Percentiles rank a stretch among this genome's conserved stretches.
phyloP scores from a whole-genome alignment of 2,329 filamentous ascomycete species.

The Talaromyces sp. region DNA sequence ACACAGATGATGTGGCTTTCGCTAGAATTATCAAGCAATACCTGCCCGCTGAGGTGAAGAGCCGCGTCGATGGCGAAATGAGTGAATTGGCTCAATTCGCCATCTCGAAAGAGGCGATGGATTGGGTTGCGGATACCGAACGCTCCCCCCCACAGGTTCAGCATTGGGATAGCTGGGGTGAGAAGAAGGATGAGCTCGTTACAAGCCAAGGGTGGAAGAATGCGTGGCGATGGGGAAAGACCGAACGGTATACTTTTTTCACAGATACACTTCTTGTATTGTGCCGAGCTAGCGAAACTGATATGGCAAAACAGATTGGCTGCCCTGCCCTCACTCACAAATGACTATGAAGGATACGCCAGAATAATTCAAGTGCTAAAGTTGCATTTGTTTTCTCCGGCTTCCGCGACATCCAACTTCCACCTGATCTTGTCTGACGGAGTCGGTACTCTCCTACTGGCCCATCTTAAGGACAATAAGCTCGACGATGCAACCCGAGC shows the following conservation, averaged over 20 bases:
- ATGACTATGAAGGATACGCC: background rate
- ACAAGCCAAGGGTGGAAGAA: constrained; percentile 63
- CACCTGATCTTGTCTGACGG: constrained; percentile 9
- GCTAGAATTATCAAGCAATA: background rate
- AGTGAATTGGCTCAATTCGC: background rate
- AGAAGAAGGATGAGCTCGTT: constrained; percentile 57
- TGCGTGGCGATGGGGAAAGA: constrained; percentile 33
- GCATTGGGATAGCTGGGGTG: constrained; percentile 61
- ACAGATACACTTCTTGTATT: background rate
- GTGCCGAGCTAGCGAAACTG: background rate
- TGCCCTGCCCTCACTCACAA: background rate
- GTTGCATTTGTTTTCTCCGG: constrained; percentile 20
- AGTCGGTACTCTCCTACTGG: background rate
- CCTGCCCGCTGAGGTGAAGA: background rate
- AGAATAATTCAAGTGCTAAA: constrained; percentile 29
- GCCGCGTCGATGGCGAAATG: background rate
- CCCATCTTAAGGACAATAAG: constrained; percentile 12
- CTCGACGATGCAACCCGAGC: constrained; percentile 13
- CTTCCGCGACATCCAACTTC: constrained; percentile 12
- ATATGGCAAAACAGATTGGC: background rate
- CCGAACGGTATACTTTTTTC: constrained; percentile 24
- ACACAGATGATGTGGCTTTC: constrained; percentile 1
- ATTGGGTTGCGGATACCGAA: constrained; percentile 56
- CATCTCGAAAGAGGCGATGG: background rate
- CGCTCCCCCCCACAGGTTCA: constrained; percentile 60